A percentile compares a stretch with the other conserved stretches of the same genome.
These are phyloP conservation scores for Euphorbia lathyris DNA, from an alignment of 345 rosid genomes.

Conservation along the genomic window DNA sequence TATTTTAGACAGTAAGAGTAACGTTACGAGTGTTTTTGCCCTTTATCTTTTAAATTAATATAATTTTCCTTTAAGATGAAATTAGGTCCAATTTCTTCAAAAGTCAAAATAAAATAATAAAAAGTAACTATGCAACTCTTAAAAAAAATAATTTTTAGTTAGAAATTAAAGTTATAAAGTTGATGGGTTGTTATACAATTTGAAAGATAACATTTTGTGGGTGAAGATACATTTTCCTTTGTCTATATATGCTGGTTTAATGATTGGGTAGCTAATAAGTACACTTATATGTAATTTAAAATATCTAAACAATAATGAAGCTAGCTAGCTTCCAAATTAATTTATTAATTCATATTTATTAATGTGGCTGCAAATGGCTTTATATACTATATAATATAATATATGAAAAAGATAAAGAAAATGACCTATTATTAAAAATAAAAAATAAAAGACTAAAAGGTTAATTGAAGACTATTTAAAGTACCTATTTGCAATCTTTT, in stretches of 20 bases:
- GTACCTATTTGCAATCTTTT: slow-evolving; percentile 31
- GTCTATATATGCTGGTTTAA: not conserved
- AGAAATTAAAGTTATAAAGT: no score
- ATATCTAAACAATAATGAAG: slow-evolving; percentile 13
- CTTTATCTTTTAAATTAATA: no score
- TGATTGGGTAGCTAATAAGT: slow-evolving; percentile 21
- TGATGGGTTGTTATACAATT: no score
- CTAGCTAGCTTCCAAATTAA: not conserved
- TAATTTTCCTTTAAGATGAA: no score
- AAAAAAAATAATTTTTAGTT: no score
- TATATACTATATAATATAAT: not conserved
- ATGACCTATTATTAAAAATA: not conserved
- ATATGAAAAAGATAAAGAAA: not conserved
- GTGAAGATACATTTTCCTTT: not conserved
- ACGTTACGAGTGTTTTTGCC: no score
- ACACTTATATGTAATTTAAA: not conserved
- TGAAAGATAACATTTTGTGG: not conserved
- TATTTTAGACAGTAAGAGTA: no score
- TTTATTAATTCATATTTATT: not conserved
- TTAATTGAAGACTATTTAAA: slow-evolving; percentile 16
- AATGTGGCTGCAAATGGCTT: slow-evolving; percentile 25
- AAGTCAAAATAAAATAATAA: no score
- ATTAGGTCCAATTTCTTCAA: no score
- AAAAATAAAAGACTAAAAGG: not conserved
- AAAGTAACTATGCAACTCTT: no score